These are phyloP conservation scores for Priceomyces medius DNA, from an alignment of 805 yeast species.

Conservation along the genomic window DNA sequence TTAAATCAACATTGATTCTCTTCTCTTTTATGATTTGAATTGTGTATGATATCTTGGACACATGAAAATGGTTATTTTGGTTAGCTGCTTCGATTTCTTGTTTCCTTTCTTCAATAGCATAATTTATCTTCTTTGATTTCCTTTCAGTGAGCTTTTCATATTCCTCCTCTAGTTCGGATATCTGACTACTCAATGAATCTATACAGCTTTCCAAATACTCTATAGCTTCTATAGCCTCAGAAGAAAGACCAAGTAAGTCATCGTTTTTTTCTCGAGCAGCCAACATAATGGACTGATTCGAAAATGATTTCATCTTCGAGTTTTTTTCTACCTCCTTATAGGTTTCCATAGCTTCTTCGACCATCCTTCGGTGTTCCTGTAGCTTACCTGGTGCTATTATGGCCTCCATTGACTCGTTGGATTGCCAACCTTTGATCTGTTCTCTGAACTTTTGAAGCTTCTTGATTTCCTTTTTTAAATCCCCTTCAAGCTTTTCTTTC, in stretches of 20 bases:
- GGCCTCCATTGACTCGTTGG: slow-evolving; percentile 29
- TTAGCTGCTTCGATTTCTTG: slow-evolving; percentile 36
- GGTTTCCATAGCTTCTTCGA: slow-evolving; percentile 47
- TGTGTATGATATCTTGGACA: slow-evolving; percentile 32
- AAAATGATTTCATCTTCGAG: slow-evolving; percentile 43
- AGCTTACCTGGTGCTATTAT: slow-evolving; percentile 25
- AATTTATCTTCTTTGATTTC: slow-evolving; percentile 36
- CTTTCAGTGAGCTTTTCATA: slow-evolving; percentile 39
- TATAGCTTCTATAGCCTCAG: slow-evolving; percentile 34
- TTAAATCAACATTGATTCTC: slow-evolving; percentile 28
- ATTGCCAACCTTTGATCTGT: slow-evolving; percentile 47
- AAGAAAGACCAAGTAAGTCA: slow-evolving; percentile 23
- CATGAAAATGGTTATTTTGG: slow-evolving; percentile 35
- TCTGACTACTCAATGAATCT: slow-evolving; percentile 33
- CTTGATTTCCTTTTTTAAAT: slow-evolving; percentile 46
- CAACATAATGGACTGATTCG: slow-evolving; percentile 46
- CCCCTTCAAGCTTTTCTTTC: slow-evolving; percentile 43
- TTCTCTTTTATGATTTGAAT: slow-evolving; percentile 28
- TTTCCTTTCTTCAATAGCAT: slow-evolving; percentile 38
- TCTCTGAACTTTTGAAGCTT: slow-evolving; percentile 46
- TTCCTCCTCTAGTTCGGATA: slow-evolving; percentile 37
- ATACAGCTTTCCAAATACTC: slow-evolving; percentile 30
- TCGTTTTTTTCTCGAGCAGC: slow-evolving; percentile 36
- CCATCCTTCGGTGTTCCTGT: slow-evolving; percentile 38
- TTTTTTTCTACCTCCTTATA: slow-evolving; percentile 44